Evolutionary conservation across 768 basidiomycete genomes (phyloP), one percentile per base, ranked within the genome.

Genomic region (Tylopilus sp.): DNA sequence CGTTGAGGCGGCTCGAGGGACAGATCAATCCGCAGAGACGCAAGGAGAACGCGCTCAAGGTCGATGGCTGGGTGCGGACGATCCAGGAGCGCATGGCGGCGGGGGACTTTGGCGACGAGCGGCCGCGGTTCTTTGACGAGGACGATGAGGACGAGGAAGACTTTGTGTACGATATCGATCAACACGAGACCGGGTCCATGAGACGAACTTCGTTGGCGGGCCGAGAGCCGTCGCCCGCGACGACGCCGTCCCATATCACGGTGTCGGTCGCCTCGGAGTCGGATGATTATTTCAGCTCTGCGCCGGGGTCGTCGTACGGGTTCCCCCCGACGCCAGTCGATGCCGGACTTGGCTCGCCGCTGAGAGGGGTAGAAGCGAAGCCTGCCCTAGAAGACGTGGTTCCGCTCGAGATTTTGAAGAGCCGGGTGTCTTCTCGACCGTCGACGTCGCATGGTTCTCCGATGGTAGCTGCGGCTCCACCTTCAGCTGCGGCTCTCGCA

Each of bases 1-100:
- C 94, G 17, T 67, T 97, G 56, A 76, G 80, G 22, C 76, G 87
- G 13, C 78, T 97, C 34, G 92, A 96, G 68, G 94, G 92, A 0
- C 84, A 92, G 65, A 89, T 94, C 49, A 91, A 92, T 66, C 80
- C 80, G 0, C 75, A 83, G 54, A 79, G 81, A 63, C 82, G 87
- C 64, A 76, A 82, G 57, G 87, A 84, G 59, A 90, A 86, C 61
- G 80, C 79, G 31, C 77, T 77, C 44, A 91, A 92, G 66, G 89
- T 94, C 4, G 85, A 92, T 64, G 82, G 83, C 3, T 92, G 91
- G 91, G 83, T 92, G 44, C 79, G 80, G 56, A 80, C 79, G 12
- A 85, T 92, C 30, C 83, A 82, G 59, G 79, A 85, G 46, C 78
- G 89, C 26, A 72, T 87, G 68, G 78, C 75, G 9, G 78, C 78